Base-by-base conservation (phyloP, 305 asterid genomes). In the Fraxinus greggii region DNA sequence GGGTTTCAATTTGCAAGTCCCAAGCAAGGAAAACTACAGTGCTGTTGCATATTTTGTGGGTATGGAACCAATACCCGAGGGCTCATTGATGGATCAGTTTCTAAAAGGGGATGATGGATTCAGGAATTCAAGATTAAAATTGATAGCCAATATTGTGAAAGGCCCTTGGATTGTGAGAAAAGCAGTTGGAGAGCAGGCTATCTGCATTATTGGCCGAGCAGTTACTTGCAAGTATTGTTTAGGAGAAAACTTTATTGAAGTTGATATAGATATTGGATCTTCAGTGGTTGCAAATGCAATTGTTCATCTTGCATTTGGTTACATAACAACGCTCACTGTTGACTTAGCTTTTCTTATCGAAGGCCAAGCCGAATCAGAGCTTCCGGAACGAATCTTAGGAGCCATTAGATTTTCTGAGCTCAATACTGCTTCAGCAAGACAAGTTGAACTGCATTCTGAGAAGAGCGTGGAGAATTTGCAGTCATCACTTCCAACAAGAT, bases 111-210 rank as follows among this genome's bases (percentile, higher is more conserved):
- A 91, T 72, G 94, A 90, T 80, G 89, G 48, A 8, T 89, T 90
- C 75, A 88, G 85, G 87, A 87, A 83, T 74, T 89, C 91, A 33
- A 91, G 98, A 73, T 84, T 95, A 10, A 95, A 95, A 78, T 35
- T 95, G 90, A 92, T 95, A 32, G 93, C 97, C 17, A 95, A 93
- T 79, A 89, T 95, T 17, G 91, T 87, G 40, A 83, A 90, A 79
- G 98, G 98, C 74, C 98, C 98, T 76, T 95, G 98, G 98, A 87
- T 93, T 78, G 95, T 95, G 77, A 93, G 92, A 80, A 90, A 87
- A 82, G 94, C 97, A 77, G 93, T 95, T 45, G 98, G 98, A 4
- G 97, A 95, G 89, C 97, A 93, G 80, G 97, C 98, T 56, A 90
- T 93, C 81, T 91, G 95, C 45, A 75, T 95, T 36, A 89, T 95